Evolutionary conservation across 495 filamentous ascomycete genomes (phyloP).

Genomic region (Haplographium delicatum): DNA sequence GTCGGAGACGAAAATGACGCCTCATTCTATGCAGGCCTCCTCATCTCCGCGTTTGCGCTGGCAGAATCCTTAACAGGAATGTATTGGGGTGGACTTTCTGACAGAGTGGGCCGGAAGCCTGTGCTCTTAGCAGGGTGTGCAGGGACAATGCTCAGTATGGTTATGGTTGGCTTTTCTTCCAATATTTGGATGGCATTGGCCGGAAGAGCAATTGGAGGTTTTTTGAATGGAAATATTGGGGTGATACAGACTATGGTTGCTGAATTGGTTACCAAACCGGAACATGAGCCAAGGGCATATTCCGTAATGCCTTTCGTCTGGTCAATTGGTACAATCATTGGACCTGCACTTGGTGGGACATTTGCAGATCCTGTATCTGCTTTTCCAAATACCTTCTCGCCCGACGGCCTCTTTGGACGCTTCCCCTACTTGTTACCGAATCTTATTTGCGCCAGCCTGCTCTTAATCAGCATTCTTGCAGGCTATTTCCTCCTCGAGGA

Average conservation of each 20-base stretch:
- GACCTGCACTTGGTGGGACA: slow-evolving; percentile 58
- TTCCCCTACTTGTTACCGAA: slow-evolving; percentile 94
- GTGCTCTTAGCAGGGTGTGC: slow-evolving; percentile 80
- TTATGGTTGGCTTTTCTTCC: slow-evolving; percentile 86
- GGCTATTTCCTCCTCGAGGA: slow-evolving; percentile 91
- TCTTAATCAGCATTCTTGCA: slow-evolving; percentile 70
- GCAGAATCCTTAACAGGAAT: slow-evolving; percentile 88
- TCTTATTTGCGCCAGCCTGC: slow-evolving; percentile 74
- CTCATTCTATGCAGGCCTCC: slow-evolving; percentile 92
- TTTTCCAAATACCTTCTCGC: slow-evolving; percentile 68
- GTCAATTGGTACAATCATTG: slow-evolving; percentile 51
- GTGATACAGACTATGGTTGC: slow-evolving; percentile 92
- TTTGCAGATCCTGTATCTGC: slow-evolving; percentile 43
- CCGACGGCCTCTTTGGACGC: slow-evolving; percentile 69
- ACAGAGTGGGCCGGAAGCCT: slow-evolving; percentile 86
- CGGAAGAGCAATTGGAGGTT: slow-evolving; percentile 80
- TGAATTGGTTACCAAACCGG: slow-evolving; percentile 83
- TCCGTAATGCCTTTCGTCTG: slow-evolving; percentile 84
- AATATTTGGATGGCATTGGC: slow-evolving; percentile 79
- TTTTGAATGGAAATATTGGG: slow-evolving; percentile 75
- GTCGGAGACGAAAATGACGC: slow-evolving; percentile 76
- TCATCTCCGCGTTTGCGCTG: slow-evolving; percentile 93
- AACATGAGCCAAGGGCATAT: slow-evolving; percentile 84
- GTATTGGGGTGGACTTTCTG: slow-evolving; percentile 89
- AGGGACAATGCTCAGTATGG: slow-evolving; percentile 88